Evolutionary conservation across 2,329 filamentous ascomycete genomes (phyloP).

Genomic region (Tolypocladium ophioglossoides): DNA sequence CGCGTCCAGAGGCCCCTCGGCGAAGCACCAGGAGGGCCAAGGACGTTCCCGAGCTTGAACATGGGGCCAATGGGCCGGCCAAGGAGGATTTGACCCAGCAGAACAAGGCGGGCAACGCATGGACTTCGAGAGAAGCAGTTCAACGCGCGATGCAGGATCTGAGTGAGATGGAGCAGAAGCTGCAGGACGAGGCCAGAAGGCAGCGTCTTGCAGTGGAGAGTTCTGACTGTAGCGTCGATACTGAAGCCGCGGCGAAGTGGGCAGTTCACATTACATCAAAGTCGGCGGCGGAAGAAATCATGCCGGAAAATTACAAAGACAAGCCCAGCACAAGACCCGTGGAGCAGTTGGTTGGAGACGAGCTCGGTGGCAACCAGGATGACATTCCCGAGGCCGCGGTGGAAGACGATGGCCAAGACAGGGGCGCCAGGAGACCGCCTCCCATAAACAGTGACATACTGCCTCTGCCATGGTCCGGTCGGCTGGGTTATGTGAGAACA

Average conservation of each 20-base stretch:
- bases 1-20: constrained; percentile 10
- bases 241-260: background rate
- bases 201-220: constrained; percentile 37
- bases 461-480: constrained; percentile 82
- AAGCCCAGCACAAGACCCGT: background rate
- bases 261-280: background rate
- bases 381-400: constrained; percentile 10
- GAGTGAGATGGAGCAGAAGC: constrained; percentile 36
- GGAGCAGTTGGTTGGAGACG: background rate
- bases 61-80: background rate
- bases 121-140: constrained; percentile 16
- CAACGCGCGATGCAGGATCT: constrained; percentile 32
- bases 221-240: constrained; percentile 17
- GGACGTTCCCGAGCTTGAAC: background rate
- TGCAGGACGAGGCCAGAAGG: constrained; percentile 30
- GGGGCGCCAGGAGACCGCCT: constrained; percentile 48
- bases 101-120: background rate
- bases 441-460: constrained; percentile 75
- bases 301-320: background rate
- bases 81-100: background rate
- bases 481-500: constrained; percentile 68
- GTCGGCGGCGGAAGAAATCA: background rate
- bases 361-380: background rate
- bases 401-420: constrained; percentile 16
- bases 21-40: constrained; percentile 14